Evolutionary conservation across 495 filamentous ascomycete genomes (phyloP).

Genomic region (Cercophora samala): DNA sequence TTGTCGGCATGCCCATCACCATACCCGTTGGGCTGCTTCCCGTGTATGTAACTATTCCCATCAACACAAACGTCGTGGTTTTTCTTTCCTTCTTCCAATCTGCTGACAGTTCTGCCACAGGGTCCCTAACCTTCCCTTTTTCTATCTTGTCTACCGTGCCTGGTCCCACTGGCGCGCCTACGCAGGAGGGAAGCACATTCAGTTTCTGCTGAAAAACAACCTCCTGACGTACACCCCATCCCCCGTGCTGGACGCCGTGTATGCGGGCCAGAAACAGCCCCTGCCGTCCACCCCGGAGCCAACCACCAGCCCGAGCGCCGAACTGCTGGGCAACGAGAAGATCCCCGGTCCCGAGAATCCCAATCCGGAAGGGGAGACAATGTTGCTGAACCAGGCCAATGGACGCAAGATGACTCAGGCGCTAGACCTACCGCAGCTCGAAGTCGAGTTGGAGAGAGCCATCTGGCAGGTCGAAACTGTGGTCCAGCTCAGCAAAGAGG

Average conservation of each 20-base stretch:
- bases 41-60: conserved; percentile 66
- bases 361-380: conserved; percentile 49
- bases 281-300: conserved; percentile 30
- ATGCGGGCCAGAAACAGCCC: conserved; percentile 45
- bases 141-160: conserved; percentile 82
- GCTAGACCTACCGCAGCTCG: conserved; percentile 76
- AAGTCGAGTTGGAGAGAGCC: conserved; percentile 84
- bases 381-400: conserved; percentile 58
- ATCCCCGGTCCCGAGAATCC: conserved; percentile 24
- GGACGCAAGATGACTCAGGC: conserved; percentile 63
- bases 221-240: conserved; percentile 63
- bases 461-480: conserved; percentile 79
- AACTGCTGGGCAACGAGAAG: conserved; percentile 19
- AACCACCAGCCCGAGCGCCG: conserved; percentile 20
- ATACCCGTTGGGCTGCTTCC: conserved; percentile 79
- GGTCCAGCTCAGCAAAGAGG: conserved; percentile 51
- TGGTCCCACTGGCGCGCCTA: conserved; percentile 71
- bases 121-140: conserved; percentile 94
- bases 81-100: no score
- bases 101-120: conserved; percentile 41
- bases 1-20: conserved; percentile 79
- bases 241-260: conserved; percentile 66
- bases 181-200: conserved; percentile 77
- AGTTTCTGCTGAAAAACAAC: conserved; percentile 70
- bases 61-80: no score